Evolutionary conservation across 192 early-diverging fungal genomes (phyloP).

Genomic region (Coemansia sp.): DNA sequence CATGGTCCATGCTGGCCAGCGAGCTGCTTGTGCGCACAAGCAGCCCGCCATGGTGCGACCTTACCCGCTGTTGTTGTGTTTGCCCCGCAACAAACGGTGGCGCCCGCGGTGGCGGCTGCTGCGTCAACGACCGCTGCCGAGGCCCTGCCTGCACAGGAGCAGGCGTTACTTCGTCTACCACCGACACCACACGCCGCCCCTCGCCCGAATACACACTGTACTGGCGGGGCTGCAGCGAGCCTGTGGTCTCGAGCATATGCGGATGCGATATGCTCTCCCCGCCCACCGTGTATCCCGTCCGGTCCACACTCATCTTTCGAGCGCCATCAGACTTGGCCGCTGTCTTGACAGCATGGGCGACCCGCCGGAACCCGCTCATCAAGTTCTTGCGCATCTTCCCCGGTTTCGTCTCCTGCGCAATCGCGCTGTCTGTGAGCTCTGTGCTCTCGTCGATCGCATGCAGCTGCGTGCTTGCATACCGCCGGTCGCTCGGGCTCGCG

Average conservation of each 20-base stretch:
- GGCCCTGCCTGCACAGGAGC: neutral
- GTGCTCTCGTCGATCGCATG: constrained; percentile 30
- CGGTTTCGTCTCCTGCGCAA: constrained; percentile 2
- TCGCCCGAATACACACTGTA: neutral
- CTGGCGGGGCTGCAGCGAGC: neutral
- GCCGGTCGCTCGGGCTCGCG: neutral
- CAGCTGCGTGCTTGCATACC: constrained; percentile 6
- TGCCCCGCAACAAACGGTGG: constrained; percentile 9
- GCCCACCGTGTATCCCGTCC: neutral
- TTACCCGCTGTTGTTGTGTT: neutral
- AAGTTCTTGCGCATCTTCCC: constrained; percentile 30
- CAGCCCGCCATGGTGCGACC: constrained; percentile 30
- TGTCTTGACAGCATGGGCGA: constrained; percentile 45
- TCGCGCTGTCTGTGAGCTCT: constrained; percentile 6
- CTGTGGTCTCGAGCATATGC: constrained; percentile 9
- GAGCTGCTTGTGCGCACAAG: constrained; percentile 9
- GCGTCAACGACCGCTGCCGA: constrained; percentile 44
- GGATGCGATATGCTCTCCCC: constrained; percentile 6
- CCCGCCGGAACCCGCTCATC: constrained; percentile 38
- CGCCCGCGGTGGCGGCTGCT: constrained; percentile 13
- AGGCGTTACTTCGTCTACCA: neutral
- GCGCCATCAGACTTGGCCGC: constrained; percentile 16
- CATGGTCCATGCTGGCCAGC: constrained; percentile 12
- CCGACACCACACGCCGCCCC: neutral
- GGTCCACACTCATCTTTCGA: neutral